A percentile compares a stretch with the other conserved stretches of the same genome.
These are phyloP conservation scores for Periglandula ipomoeae DNA, from an alignment of 2,329 filamentous ascomycete genomes.

Conservation along the genomic window DNA sequence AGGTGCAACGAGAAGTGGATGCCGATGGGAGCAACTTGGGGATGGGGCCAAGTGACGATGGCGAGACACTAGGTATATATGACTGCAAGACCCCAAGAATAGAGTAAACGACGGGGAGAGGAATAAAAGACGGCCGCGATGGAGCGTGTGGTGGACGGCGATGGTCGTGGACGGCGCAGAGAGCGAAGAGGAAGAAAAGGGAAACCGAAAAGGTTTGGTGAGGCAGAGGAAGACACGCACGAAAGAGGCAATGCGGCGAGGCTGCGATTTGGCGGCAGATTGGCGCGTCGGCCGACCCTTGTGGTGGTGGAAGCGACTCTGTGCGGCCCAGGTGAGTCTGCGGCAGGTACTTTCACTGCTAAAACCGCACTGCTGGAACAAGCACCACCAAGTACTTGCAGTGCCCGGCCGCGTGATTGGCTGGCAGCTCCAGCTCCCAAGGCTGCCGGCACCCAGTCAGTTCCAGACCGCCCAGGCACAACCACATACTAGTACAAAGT, in stretches of 20 bases:
- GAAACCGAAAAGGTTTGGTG: neutral
- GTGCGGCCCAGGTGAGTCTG: no score
- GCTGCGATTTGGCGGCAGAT: constrained; percentile 7
- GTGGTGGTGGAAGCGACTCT: neutral
- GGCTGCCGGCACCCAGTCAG: no score
- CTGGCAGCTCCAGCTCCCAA: neutral
- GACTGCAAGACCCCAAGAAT: no score
- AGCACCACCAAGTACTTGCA: neutral
- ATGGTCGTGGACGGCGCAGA: neutral
- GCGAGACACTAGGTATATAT: no score
- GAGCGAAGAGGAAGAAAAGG: neutral
- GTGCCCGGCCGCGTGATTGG: neutral
- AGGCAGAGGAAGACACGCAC: neutral
- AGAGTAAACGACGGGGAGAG: no score
- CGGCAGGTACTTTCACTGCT: no score
- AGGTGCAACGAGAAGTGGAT: neutral
- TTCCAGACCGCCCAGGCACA: neutral
- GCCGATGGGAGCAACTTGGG: neutral
- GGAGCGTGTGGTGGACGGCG: neutral
- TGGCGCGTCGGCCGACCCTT: neutral
- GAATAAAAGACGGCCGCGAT: neutral
- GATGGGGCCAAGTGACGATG: neutral
- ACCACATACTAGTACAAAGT: no score
- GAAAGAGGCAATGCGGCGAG: constrained; percentile 10
- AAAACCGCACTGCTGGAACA: no score